Evolutionary conservation across 106 monocot genomes (phyloP).

Genomic region (Cymbidium sinense): DNA sequence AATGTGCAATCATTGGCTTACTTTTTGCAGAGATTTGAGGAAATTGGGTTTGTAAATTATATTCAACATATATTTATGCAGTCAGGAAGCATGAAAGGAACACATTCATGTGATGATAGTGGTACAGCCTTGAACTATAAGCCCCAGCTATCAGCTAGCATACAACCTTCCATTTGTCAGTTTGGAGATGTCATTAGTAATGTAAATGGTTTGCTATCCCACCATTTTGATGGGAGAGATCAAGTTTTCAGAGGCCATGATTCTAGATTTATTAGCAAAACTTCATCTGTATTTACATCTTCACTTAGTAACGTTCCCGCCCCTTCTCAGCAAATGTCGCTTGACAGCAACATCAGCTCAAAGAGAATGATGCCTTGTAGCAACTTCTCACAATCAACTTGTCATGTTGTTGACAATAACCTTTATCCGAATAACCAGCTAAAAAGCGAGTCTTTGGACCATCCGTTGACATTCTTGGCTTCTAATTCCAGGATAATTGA

Average conservation of each 20-base stretch:
- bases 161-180: background rate
- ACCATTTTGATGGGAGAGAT: background rate
- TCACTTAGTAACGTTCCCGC: background rate
- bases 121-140: conserved; percentile 14
- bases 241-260: conserved; percentile 1
- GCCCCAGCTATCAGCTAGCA: conserved; percentile 1
- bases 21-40: conserved; percentile 51
- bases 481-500: background rate
- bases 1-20: background rate
- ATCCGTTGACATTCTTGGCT: background rate
- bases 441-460: background rate
- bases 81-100: conserved; percentile 15
- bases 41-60: conserved; percentile 35
- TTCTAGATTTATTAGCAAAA: background rate
- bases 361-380: background rate
- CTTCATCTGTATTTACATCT: background rate
- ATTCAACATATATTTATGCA: conserved; percentile 38
- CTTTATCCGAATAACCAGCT: background rate
- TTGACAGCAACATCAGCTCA: background rate
- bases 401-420: background rate
- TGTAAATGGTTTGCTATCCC: background rate
- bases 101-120: conserved; percentile 19
- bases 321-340: background rate
- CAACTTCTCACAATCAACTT: background rate
- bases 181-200: conserved; percentile 10